Evolutionary conservation across 345 rosid genomes (phyloP).

Genomic region (Angophora floribunda): DNA sequence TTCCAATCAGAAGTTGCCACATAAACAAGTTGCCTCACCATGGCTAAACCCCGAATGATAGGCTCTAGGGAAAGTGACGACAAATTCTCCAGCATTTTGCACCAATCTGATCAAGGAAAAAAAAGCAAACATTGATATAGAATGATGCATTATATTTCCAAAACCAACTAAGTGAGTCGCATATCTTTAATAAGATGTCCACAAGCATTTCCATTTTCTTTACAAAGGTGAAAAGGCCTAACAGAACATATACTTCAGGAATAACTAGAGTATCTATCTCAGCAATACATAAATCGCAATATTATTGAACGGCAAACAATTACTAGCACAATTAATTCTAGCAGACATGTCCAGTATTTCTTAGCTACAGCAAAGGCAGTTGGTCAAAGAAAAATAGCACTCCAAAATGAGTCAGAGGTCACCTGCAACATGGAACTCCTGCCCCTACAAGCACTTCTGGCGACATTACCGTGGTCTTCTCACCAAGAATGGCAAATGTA

Average conservation of each 20-base stretch:
- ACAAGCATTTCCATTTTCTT: neutral
- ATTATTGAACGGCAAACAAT: neutral
- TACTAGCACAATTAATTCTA: neutral
- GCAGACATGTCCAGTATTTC: neutral
- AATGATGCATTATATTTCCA: neutral
- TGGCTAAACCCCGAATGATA: conserved; percentile 99
- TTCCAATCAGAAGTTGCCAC: neutral
- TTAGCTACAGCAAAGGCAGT: neutral
- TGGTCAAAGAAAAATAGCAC: neutral
- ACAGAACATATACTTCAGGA: neutral
- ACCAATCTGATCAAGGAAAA: conserved; percentile 48
- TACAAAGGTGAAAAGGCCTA: neutral
- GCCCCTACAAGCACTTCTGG: conserved; percentile 89
- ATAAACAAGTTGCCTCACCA: conserved; percentile 32
- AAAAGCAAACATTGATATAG: neutral
- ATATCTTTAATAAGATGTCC: neutral
- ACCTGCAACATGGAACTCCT: conserved; percentile 99
- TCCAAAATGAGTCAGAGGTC: conserved; percentile 3
- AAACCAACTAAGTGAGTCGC: neutral
- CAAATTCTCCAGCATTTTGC: conserved; percentile 91
- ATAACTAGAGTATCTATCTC: neutral
- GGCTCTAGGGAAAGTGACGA: conserved; percentile 96
- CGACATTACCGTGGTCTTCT: conserved; percentile 96
- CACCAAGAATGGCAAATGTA: conserved; percentile 82
- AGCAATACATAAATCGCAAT: neutral